phyloP scores from a whole-genome alignment of 148 eudicot species.

The Limonium bicolor region DNA sequence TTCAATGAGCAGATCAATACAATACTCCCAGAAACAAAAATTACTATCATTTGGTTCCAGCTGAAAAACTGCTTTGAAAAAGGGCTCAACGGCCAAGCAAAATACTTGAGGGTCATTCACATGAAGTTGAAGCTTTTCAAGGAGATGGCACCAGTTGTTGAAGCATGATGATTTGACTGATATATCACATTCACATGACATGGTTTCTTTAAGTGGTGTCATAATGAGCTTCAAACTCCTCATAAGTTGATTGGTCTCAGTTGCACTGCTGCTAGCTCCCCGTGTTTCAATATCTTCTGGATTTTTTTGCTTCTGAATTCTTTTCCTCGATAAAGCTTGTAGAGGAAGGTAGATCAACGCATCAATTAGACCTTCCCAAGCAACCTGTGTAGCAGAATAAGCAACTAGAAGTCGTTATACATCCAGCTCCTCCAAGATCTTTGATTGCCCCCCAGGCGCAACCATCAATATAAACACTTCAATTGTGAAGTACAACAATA shows the following conservation, averaged over 20 bases:
- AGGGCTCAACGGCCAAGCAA: constrained; percentile 50
- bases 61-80: constrained; percentile 35
- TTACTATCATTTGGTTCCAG: constrained; percentile 32
- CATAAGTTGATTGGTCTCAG: constrained; percentile 15
- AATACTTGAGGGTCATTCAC: constrained; percentile 37
- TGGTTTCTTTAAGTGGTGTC: constrained; percentile 65
- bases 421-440: too few relatives aligned
- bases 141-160: constrained; percentile 77
- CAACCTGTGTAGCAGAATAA: constrained; percentile 37
- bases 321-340: constrained; percentile 10
- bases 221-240: constrained; percentile 70
- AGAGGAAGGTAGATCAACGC: constrained; percentile 35
- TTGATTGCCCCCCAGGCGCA: too few relatives aligned
- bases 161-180: constrained; percentile 66
- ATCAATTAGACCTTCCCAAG: constrained; percentile 94
- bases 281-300: constrained; percentile 11
- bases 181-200: constrained; percentile 45
- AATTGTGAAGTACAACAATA: too few relatives aligned
- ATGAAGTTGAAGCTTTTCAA: constrained; percentile 50
- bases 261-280: constrained; percentile 10
- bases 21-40: constrained; percentile 38
- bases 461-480: too few relatives aligned
- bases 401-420: too few relatives aligned
- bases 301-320: constrained; percentile 1
- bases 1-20: constrained; percentile 42